These are phyloP conservation scores for Hypoxylon sp. DNA, from an alignment of 2,329 filamentous ascomycete species.

Conservation along the genomic window DNA sequence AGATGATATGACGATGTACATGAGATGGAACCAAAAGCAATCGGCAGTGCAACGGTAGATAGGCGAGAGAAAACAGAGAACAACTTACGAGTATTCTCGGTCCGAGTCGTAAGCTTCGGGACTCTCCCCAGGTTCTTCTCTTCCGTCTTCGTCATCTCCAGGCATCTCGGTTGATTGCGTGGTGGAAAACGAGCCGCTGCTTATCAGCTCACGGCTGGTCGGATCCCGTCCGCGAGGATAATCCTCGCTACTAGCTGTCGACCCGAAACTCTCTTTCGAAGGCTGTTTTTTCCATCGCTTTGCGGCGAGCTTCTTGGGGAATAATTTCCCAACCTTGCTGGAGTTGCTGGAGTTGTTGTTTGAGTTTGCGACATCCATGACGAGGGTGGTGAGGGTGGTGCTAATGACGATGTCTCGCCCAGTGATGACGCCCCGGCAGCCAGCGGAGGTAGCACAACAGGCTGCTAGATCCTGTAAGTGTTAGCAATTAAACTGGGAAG, in stretches of 20 bases:
- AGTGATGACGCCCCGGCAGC: conserved; percentile 9
- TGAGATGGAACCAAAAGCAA: conserved; percentile 32
- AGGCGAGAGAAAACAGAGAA: conserved; percentile 28
- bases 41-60: conserved; percentile 23
- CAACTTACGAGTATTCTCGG: conserved; percentile 50
- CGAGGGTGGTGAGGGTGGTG: too few species aligned
- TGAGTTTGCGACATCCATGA: conserved; percentile 46
- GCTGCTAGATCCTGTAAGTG: conserved; percentile 9
- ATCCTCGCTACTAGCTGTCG: conserved; percentile 50
- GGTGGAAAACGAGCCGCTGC: conserved; percentile 41
- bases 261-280: conserved; percentile 55
- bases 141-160: conserved; percentile 51
- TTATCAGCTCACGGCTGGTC: conserved; percentile 39
- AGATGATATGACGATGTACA: conserved; percentile 34
- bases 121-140: conserved; percentile 44
- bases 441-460: conserved; percentile 26
- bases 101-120: conserved; percentile 55
- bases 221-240: conserved; percentile 48
- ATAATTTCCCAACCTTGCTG: conserved; percentile 52
- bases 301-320: conserved; percentile 64
- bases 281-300: conserved; percentile 62
- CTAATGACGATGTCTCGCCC: conserved; percentile 12
- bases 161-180: conserved; percentile 43
- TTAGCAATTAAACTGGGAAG: conserved; percentile 7
- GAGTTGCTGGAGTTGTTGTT: conserved; percentile 35